A percentile compares a stretch with the other conserved stretches of the same genome.
Conservation (phyloP, 2,329 filamentous ascomycete species). For the Fusarium sp. region DNA sequence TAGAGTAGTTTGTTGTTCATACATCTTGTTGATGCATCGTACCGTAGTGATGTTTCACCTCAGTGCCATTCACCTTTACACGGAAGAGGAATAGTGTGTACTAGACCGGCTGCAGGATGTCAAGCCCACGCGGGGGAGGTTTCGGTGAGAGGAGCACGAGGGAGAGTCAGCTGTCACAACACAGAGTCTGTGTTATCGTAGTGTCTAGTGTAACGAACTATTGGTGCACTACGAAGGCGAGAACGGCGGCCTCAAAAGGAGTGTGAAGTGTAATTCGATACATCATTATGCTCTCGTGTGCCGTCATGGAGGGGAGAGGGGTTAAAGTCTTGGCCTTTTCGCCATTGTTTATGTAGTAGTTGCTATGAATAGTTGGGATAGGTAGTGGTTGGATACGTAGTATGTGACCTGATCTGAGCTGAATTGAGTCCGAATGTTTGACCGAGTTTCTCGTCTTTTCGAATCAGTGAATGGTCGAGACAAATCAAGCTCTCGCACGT, state of each 20-base stretch:
- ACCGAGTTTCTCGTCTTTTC: conserved; percentile 26
- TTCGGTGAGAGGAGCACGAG: conserved; percentile 34
- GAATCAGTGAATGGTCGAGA: conserved; percentile 5
- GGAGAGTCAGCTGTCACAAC: conserved; percentile 30
- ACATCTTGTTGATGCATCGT: not conserved
- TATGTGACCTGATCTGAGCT: conserved; percentile 17
- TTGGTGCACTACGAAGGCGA: conserved; percentile 16
- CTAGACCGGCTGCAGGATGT: conserved; percentile 5
- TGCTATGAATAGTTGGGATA: not conserved
- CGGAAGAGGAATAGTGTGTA: conserved; percentile 24
- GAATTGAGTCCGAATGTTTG: conserved; percentile 10
- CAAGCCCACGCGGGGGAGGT: conserved; percentile 19
- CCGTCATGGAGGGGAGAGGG: conserved; percentile 20
- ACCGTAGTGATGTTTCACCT: not conserved
- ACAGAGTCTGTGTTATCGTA: conserved; percentile 17
- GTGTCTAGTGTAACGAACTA: conserved; percentile 11
- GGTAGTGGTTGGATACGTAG: conserved; percentile 4
- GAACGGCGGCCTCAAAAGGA: conserved; percentile 26
- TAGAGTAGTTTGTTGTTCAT: not conserved
- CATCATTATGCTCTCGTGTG: conserved; percentile 26
- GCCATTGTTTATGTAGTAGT: not conserved
- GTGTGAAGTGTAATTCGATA: conserved; percentile 1
- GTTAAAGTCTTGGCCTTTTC: conserved; percentile 24
- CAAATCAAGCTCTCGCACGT: conserved; percentile 41
- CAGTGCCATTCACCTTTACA: conserved; percentile 18